These are phyloP conservation scores for Lithospermum erythrorhizon DNA, from an alignment of 257 asterid species.

Conservation along the genomic window DNA sequence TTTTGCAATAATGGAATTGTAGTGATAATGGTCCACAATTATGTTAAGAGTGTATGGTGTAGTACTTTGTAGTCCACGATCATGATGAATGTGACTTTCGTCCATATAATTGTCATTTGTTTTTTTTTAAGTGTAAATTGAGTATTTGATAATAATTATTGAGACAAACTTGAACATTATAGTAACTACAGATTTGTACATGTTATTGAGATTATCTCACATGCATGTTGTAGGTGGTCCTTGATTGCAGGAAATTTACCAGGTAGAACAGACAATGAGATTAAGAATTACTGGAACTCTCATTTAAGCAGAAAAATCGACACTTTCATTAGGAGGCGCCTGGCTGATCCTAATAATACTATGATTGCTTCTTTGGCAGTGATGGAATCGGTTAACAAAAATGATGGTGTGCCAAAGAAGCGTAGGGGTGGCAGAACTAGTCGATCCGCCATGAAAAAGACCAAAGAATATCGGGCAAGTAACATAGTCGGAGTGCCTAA, in stretches of 20 bases:
- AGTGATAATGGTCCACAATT: no score
- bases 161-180: no score
- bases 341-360: conserved; percentile 14
- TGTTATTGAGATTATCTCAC: neutral
- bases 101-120: no score
- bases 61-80: no score
- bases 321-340: conserved; percentile 22
- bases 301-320: conserved; percentile 56
- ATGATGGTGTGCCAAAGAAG: conserved; percentile 8
- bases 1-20: no score
- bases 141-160: no score
- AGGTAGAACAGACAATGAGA: conserved; percentile 97
- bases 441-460: conserved; percentile 19
- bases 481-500: neutral
- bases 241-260: conserved; percentile 62
- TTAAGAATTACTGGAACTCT: conserved; percentile 86
- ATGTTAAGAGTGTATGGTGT: no score
- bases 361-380: conserved; percentile 4
- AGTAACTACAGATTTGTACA: no score
- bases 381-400: conserved; percentile 10
- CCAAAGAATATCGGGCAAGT: conserved; percentile 2
- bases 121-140: no score
- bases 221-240: conserved; percentile 50
- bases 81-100: no score
- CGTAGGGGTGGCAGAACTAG: conserved; percentile 15